A percentile compares a stretch with the other conserved stretches of the same genome.
These are phyloP conservation scores for Apiosordaria backusii DNA, from an alignment of 495 filamentous ascomycete species.

Conservation along the genomic window DNA sequence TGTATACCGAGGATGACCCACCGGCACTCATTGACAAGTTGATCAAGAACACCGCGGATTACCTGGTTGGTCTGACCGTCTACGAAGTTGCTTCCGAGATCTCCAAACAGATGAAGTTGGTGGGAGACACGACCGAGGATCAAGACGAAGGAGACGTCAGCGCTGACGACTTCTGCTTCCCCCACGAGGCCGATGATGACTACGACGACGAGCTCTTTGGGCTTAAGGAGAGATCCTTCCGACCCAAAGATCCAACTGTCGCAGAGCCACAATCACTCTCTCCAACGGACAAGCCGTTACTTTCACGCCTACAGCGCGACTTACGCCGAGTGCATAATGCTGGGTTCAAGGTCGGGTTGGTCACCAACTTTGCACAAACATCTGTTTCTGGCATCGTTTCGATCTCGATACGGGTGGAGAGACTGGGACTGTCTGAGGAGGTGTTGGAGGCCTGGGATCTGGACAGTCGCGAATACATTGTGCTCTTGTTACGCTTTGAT, in stretches of 20 bases:
- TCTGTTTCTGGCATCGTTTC: slow-evolving; percentile 49
- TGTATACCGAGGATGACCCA: slow-evolving; percentile 56
- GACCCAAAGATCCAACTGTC: not conserved
- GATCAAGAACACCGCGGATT: slow-evolving; percentile 15
- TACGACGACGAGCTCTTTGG: slow-evolving; percentile 28
- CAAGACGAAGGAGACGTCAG: slow-evolving; percentile 33
- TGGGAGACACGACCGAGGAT: slow-evolving; percentile 24
- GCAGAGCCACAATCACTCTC: not conserved
- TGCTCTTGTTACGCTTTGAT: slow-evolving; percentile 69
- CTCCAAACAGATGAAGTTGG: slow-evolving; percentile 32
- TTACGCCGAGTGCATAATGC: slow-evolving; percentile 57
- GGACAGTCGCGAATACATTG: slow-evolving; percentile 61
- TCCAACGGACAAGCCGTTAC: not conserved
- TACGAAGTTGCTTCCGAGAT: slow-evolving; percentile 46
- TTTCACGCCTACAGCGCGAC: slow-evolving; percentile 55
- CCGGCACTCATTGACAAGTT: slow-evolving; percentile 15
- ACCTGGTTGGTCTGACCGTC: slow-evolving; percentile 39
- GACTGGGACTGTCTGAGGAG: slow-evolving; percentile 73
- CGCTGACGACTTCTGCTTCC: slow-evolving; percentile 26
- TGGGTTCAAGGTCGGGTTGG: slow-evolving; percentile 71
- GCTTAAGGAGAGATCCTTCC: not conserved
- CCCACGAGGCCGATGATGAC: slow-evolving; percentile 31
- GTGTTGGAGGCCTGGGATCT: slow-evolving; percentile 77
- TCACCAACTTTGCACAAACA: slow-evolving; percentile 47
- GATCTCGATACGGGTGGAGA: slow-evolving; percentile 62